Percentiles rank a stretch among this genome's conserved stretches.
These are phyloP conservation scores for Apophysomyces elegans DNA, from an alignment of 371 early-diverging fungal genomes.

Conservation along the genomic window DNA sequence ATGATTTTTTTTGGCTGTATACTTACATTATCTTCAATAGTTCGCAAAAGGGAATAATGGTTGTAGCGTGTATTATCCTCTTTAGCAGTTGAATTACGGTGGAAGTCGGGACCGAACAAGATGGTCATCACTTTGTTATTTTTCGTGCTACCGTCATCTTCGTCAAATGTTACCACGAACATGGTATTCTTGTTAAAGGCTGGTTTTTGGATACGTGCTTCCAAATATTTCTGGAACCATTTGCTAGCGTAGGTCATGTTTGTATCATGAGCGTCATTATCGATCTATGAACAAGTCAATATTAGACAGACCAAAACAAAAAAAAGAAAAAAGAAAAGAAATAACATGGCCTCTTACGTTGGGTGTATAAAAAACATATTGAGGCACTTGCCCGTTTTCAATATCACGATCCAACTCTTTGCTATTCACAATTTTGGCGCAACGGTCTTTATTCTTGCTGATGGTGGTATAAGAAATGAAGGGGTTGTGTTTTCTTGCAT, in stretches of 20 bases:
- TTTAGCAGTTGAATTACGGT: slow-evolving; percentile 27
- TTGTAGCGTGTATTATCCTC: slow-evolving; percentile 57
- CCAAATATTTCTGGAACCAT: slow-evolving; percentile 63
- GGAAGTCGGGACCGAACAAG: slow-evolving; percentile 57
- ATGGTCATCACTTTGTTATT: slow-evolving; percentile 53
- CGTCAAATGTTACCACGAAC: slow-evolving; percentile 60
- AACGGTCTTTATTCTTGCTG: slow-evolving; percentile 45
- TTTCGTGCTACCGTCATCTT: slow-evolving; percentile 44
- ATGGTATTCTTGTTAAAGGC: slow-evolving; percentile 56
- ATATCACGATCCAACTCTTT: slow-evolving; percentile 56
- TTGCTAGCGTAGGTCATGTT: slow-evolving; percentile 48
- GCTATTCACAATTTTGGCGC: slow-evolving; percentile 58
- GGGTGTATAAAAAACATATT: slow-evolving; percentile 62
- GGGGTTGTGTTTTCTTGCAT: slow-evolving; percentile 64
- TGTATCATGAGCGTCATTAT: slow-evolving; percentile 65
- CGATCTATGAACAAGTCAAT: slow-evolving; percentile 24
- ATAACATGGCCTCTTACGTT: slow-evolving; percentile 29
- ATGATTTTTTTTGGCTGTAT: neutral
- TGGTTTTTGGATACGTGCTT: slow-evolving; percentile 52
- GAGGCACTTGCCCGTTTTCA: slow-evolving; percentile 47
- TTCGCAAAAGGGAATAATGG: slow-evolving; percentile 67
- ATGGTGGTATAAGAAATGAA: slow-evolving; percentile 62
- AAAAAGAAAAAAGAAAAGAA: neutral
- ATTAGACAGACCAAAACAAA: neutral
- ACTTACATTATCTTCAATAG: slow-evolving; percentile 57